Evolutionary conservation across 768 basidiomycete genomes (phyloP).

Genomic region (Hemileccinum impolitum): DNA sequence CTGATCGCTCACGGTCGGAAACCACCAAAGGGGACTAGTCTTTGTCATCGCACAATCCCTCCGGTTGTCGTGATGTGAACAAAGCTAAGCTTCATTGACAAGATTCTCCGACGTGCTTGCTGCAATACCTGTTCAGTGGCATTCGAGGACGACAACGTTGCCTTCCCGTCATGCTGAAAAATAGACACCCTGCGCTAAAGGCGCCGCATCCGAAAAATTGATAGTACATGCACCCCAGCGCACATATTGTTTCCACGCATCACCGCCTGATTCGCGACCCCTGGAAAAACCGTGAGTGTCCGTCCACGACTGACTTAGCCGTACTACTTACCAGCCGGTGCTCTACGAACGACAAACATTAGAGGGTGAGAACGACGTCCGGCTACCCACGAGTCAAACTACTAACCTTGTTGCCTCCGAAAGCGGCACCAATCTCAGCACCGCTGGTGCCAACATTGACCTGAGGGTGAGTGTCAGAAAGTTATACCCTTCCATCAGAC

Average conservation of each 20-base stretch:
- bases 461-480: constrained; percentile 27
- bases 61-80: constrained; percentile 26
- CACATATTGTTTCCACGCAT: constrained; percentile 98
- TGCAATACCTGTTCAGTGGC: constrained; percentile 6
- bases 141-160: neutral
- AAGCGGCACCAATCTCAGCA: constrained; percentile 80
- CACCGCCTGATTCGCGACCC: constrained; percentile 96
- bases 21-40: constrained; percentile 20
- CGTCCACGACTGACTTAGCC: constrained; percentile 11
- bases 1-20: constrained; percentile 30
- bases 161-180: constrained; percentile 50
- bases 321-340: constrained; percentile 68
- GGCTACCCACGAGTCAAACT: constrained; percentile 8
- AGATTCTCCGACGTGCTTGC: constrained; percentile 9
- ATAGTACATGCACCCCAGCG: constrained; percentile 91
- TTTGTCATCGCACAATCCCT: constrained; percentile 17
- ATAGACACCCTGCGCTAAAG: constrained; percentile 89
- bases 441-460: constrained; percentile 69
- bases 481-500: neutral
- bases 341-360: constrained; percentile 44
- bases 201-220: constrained; percentile 88
- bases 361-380: constrained; percentile 10
- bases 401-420: constrained; percentile 88
- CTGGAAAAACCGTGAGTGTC: constrained; percentile 35
- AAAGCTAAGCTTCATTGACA: constrained; percentile 19